Evolutionary conservation across 2,329 filamentous ascomycete species (phyloP).

Genomic region (Calonectria fujianensis): DNA sequence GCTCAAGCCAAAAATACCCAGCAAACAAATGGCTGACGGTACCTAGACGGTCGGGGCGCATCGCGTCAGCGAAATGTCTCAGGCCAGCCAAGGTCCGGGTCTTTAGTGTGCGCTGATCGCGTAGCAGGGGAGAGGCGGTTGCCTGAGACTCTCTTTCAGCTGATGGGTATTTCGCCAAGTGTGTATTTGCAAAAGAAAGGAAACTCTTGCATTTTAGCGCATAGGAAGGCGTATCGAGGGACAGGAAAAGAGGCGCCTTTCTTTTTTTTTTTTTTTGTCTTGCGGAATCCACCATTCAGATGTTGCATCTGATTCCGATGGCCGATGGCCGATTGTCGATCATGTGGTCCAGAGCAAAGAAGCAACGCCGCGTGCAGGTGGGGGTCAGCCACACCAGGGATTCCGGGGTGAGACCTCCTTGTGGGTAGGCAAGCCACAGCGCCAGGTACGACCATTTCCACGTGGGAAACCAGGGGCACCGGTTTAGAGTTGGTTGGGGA

Average conservation of each 20-base stretch:
- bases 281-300: slow-evolving; percentile 17
- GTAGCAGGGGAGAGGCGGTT: not conserved
- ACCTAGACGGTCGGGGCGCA: slow-evolving; percentile 7
- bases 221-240: too few species aligned
- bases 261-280: not conserved
- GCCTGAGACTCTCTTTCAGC: slow-evolving; percentile 31
- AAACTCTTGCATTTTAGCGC: not conserved
- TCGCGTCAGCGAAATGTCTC: slow-evolving; percentile 37
- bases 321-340: slow-evolving; percentile 21
- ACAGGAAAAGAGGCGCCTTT: not conserved
- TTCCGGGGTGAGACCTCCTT: slow-evolving; percentile 12
- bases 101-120: slow-evolving; percentile 22
- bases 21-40: slow-evolving; percentile 22
- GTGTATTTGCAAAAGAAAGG: not conserved
- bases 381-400: slow-evolving; percentile 32
- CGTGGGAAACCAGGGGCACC: slow-evolving; percentile 39
- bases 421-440: slow-evolving; percentile 29
- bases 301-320: slow-evolving; percentile 20
- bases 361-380: slow-evolving; percentile 13
- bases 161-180: not conserved
- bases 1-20: slow-evolving; percentile 24
- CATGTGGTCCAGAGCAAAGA: slow-evolving; percentile 18
- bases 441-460: slow-evolving; percentile 30
- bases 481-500: slow-evolving; percentile 28
- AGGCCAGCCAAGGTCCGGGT: slow-evolving; percentile 26